Evolutionary conservation across 345 rosid genomes (phyloP), one percentile per base, ranked within the genome.

Genomic region (Aquilaria sinensis): DNA sequence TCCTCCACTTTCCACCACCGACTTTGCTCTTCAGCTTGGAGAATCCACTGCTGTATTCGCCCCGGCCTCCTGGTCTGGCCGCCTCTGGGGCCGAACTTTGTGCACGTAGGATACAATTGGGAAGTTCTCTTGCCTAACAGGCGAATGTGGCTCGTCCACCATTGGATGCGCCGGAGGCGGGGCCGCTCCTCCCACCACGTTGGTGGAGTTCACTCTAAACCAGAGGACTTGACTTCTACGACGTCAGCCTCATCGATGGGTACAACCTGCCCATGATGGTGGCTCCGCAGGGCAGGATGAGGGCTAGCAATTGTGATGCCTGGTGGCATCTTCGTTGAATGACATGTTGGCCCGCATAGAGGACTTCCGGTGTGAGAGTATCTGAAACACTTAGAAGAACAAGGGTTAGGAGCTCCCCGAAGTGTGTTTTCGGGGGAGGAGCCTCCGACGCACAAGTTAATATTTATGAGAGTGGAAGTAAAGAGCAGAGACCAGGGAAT

Each of bases 81-180:
- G 95, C 41, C 47, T 85, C 5, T 87, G 95, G 89, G 95, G 81
- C 3, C 85, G 95, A 37, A 87, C 95, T 0, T 56, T 62, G 53
- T 88, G 95, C 77, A 55, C 81, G 43, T 70, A 76, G 72, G 81
- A 85, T 58, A 8, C 83, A 57, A 67, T 84, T 30, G 84, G 87
- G 0, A 81, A 73, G 12, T 85, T 85, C 78, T 57, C 83, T 31
- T 87, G 95, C 57, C 69, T 80, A 29, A 83, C 89, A 0, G 87
- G 80, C 0, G 89, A 88, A 69, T 88, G 91, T 51, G 81, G 79
- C 63, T 82, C 86, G 9, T 68, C 80, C n/a, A 5, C 72, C 10
- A 60, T 83, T 0, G 81, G 79, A 65, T 88, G 95, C 62, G 60
- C 82, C 6, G 91, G 95, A 0, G 49, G 61, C 5, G 85, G 86